phyloP scores from a whole-genome alignment of 106 monocot species.

The Iris macrosiphon region DNA sequence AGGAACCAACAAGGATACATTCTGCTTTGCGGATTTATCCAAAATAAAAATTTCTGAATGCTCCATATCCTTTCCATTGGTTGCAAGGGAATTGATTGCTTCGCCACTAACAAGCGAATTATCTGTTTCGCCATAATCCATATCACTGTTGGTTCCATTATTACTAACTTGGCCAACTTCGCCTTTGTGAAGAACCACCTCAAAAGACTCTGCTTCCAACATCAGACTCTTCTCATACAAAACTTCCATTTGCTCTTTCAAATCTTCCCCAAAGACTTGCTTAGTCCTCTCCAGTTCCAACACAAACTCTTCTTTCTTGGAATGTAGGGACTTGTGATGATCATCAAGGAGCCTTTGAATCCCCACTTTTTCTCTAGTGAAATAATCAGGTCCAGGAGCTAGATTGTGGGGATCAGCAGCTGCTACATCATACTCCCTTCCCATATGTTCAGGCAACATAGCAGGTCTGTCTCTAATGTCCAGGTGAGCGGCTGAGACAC shows the following conservation, averaged over 20 bases:
- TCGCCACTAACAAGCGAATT: no score
- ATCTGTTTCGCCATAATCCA: no score
- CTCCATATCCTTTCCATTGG: no score
- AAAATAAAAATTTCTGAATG: no score
- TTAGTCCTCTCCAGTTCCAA: slow-evolving; percentile 33
- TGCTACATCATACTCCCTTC: no score
- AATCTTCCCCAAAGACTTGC: slow-evolving; percentile 22
- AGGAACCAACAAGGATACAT: slow-evolving; percentile 88
- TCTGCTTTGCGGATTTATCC: slow-evolving; percentile 68
- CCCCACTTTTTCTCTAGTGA: no score
- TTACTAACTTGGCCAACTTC: no score
- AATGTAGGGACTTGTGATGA: slow-evolving; percentile 16
- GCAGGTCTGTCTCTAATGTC: slow-evolving; percentile 15
- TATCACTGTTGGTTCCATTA: no score
- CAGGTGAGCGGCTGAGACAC: neutral
- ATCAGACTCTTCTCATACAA: slow-evolving; percentile 26
- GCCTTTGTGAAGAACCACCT: no score
- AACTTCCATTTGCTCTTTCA: slow-evolving; percentile 16
- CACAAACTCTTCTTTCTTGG: slow-evolving; percentile 33
- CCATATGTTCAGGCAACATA: slow-evolving; percentile 26
- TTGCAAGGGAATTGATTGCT: no score
- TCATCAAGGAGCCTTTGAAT: slow-evolving; percentile 45
- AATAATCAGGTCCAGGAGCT: slow-evolving; percentile 34
- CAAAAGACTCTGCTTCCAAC: no score
- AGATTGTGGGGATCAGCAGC: slow-evolving; percentile 26